A percentile compares a stretch with the other conserved stretches of the same genome.
phyloP scores from a whole-genome alignment of 164 flowering plant species.

The Nymphaea colorata region DNA sequence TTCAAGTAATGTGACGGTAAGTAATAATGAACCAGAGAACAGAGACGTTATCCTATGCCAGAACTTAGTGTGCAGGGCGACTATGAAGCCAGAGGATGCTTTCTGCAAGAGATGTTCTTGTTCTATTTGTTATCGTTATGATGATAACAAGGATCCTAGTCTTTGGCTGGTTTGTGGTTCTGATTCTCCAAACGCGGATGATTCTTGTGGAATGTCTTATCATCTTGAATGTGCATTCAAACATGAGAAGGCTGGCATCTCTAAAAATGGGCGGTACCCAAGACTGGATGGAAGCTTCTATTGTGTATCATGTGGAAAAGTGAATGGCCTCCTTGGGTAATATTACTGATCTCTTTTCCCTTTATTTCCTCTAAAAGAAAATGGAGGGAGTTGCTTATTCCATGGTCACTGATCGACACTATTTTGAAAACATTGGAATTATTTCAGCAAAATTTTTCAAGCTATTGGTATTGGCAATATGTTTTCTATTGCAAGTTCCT shows the following conservation, averaged over 20 bases:
- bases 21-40: conserved; percentile 16
- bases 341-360: neutral
- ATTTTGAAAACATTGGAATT: no score
- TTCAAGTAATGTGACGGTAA: conserved; percentile 12
- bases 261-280: conserved; percentile 20
- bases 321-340: conserved; percentile 83
- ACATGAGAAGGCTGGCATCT: conserved; percentile 57
- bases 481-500: no score
- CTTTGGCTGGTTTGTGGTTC: conserved; percentile 83
- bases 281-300: conserved; percentile 64
- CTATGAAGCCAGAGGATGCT: conserved; percentile 33
- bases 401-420: neutral
- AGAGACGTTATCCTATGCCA: conserved; percentile 33
- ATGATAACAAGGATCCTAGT: conserved; percentile 98
- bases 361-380: neutral
- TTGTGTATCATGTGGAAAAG: conserved; percentile 78
- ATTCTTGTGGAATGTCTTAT: conserved; percentile 80
- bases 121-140: conserved; percentile 71
- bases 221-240: conserved; percentile 89
- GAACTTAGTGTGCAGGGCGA: conserved; percentile 82
- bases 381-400: neutral
- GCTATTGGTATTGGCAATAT: no score
- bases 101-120: conserved; percentile 97
- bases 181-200: conserved; percentile 55
- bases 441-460: no score